Evolutionary conservation across 306 rosid genomes (phyloP), one percentile per base, ranked within the genome.

Genomic region (Albizia julibrissin): DNA sequence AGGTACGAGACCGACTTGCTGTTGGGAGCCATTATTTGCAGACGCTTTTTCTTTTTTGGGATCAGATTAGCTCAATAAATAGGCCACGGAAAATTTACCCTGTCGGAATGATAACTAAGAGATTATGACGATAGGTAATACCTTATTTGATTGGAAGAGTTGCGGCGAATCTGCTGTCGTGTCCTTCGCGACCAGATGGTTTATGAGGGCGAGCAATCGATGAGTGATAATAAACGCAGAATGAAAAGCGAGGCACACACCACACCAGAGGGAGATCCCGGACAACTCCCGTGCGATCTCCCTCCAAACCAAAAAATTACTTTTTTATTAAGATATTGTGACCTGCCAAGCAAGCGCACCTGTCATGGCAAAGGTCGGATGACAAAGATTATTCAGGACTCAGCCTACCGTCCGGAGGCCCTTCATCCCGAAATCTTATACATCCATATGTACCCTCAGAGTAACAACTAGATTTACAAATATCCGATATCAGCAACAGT

Each of bases 271-370:
- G 76, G 83, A 85, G 89, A 88, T 5, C 95, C 98, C 91, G 95
- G 95, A 90, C 86, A 92, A 91, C 19, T 58, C 95, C 94, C 97
- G 91, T 94, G 97, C 98, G 91, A 87, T 86, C 92, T 80, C 85
- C 79, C 89, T 89, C 88, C 19, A n/a, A 44, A 88, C 52, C 75
- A 89, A 86, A 87, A 81, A 90, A 83, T 6, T 22, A 18, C 21
- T 76, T 84, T 44, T 89, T 90, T 90, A 89, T 91, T 92, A 86
- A 81, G 72, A 66, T 67, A 61, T 80, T 65, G 22, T 46, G 98
- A 90, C 98, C 97, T 87, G 98, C 98, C 97, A 94, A 73, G 94
- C 98, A 92, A 94, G 97, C 98, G 93, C 98, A 92, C 98, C 97
- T 81, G 92, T 11, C 95, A 91, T 94, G 98, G 98, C 98, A 94